Conservation (phyloP, 179 eudicot species). For the Silene coronaria region DNA sequence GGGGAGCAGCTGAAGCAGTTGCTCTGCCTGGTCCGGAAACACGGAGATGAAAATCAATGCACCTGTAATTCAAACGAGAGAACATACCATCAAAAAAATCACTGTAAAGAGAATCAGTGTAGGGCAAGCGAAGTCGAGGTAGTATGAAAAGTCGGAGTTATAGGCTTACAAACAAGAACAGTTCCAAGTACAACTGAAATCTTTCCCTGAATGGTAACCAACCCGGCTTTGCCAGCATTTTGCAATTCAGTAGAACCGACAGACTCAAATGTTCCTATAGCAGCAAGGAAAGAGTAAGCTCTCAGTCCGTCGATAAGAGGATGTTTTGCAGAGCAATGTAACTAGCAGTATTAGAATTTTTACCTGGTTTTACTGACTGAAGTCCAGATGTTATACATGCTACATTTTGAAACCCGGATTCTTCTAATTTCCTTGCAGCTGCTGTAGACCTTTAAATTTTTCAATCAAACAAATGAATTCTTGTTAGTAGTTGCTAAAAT, state of each 20-base stretch:
- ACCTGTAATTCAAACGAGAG: slow-evolving; percentile 35
- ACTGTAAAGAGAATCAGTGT: background rate
- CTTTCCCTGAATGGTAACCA: slow-evolving; percentile 80
- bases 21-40: slow-evolving; percentile 86
- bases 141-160: background rate
- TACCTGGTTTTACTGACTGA: slow-evolving; percentile 84
- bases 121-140: background rate
- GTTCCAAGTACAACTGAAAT: slow-evolving; percentile 90
- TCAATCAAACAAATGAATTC: background rate
- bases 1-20: slow-evolving; percentile 49
- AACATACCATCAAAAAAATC: slow-evolving; percentile 1
- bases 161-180: slow-evolving; percentile 68
- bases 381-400: slow-evolving; percentile 93
- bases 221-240: slow-evolving; percentile 95
- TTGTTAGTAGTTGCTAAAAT: background rate
- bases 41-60: slow-evolving; percentile 64
- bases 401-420: slow-evolving; percentile 66
- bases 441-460: slow-evolving; percentile 55
- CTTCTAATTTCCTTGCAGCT: slow-evolving; percentile 73
- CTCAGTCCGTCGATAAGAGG: too few relatives aligned
- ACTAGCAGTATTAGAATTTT: background rate
- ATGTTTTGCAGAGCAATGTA: background rate
- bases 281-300: background rate
- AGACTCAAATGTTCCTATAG: slow-evolving; percentile 71
- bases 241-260: slow-evolving; percentile 81